These are phyloP conservation scores for Phytophthora hibernalis DNA, from an alignment of 352 stramenopile species.

Conservation along the genomic window DNA sequence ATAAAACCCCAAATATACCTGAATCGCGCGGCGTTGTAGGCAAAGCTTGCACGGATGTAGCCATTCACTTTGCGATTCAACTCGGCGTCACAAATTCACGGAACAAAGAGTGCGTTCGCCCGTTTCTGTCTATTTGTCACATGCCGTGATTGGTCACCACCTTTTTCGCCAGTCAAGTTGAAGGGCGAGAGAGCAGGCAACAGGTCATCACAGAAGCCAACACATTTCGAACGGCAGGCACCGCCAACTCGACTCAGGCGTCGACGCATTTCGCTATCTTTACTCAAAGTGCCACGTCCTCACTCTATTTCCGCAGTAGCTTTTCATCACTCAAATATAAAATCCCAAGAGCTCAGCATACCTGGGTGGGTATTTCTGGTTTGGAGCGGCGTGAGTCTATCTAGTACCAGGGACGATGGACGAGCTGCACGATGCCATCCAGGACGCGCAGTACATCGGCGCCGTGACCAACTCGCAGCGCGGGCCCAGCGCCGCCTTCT, in stretches of 20 bases:
- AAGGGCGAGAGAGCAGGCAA: conserved; percentile 10
- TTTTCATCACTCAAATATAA: not conserved
- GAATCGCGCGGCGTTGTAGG: not conserved
- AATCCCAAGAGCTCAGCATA: not conserved
- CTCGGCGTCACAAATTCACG: not conserved
- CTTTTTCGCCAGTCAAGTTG: conserved; percentile 18
- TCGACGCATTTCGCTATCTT: conserved; percentile 23
- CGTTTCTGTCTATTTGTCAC: not conserved
- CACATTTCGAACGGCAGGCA: conserved; percentile 24
- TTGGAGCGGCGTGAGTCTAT: too few species aligned
- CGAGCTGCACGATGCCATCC: conserved; percentile 90
- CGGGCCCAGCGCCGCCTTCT: conserved; percentile 73
- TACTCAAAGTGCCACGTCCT: conserved; percentile 4
- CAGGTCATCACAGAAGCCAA: conserved; percentile 9
- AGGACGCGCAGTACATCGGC: conserved; percentile 91
- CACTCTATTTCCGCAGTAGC: conserved; percentile 29
- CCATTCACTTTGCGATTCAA: conserved; percentile 20
- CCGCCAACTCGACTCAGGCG: conserved; percentile 1
- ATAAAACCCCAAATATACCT: not conserved
- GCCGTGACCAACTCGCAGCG: conserved; percentile 81
- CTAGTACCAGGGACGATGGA: conserved; percentile 58
- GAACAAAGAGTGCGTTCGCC: too few species aligned
- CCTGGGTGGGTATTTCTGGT: too few species aligned
- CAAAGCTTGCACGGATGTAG: not conserved
- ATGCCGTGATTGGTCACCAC: not conserved